phyloP scores from a whole-genome alignment of 352 stramenopile genomes.

The Phytophthora quininea region DNA sequence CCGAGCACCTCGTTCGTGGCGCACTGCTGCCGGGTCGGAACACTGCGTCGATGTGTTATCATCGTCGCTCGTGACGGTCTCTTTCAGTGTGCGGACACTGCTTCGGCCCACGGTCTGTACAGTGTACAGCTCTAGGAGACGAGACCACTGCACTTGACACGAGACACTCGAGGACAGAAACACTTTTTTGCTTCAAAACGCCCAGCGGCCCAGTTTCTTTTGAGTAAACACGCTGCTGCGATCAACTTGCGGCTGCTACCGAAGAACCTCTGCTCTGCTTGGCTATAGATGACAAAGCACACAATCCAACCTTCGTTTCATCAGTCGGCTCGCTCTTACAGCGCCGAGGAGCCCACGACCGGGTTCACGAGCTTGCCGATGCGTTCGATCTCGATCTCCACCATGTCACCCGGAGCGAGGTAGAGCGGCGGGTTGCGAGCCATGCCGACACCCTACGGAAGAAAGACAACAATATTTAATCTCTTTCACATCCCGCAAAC shows the following conservation, averaged over 20 bases:
- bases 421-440: constrained; percentile 87
- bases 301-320: not conserved
- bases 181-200: constrained; percentile 21
- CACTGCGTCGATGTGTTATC: not conserved
- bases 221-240: constrained; percentile 4
- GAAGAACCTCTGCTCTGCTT: not conserved
- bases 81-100: not conserved
- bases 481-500: constrained; percentile 1
- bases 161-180: constrained; percentile 1
- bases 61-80: not conserved
- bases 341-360: constrained; percentile 69
- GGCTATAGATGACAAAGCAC: not conserved
- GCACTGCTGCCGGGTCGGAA: too few species aligned
- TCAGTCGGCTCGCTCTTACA: constrained; percentile 37
- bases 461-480: not conserved
- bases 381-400: constrained; percentile 91
- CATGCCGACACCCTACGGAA: constrained; percentile 79
- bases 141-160: constrained; percentile 10
- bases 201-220: constrained; percentile 12
- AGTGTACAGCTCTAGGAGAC: constrained; percentile 14
- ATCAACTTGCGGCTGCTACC: constrained; percentile 10
- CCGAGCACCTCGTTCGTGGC: too few species aligned
- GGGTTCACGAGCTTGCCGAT: constrained; percentile 91
- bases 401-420: constrained; percentile 85
- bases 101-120: not conserved